phyloP scores from a whole-genome alignment of 164 flowering plant genomes.

The Piper longum region DNA sequence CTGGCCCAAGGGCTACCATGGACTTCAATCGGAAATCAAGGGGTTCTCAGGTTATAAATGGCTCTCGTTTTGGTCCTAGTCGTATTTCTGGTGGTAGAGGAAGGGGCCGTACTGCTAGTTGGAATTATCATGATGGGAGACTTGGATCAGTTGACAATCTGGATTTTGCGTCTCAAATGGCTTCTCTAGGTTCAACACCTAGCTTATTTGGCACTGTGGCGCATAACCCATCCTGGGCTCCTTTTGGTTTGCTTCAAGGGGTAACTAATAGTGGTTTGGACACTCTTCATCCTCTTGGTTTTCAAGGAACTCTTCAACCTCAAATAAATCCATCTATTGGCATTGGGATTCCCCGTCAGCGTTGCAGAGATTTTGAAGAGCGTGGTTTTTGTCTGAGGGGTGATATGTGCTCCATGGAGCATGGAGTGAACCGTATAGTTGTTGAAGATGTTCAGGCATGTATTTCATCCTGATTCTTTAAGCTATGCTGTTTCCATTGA shows the following conservation, averaged over 20 bases:
- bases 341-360: conserved; percentile 54
- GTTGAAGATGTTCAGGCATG: conserved; percentile 95
- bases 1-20: conserved; percentile 21
- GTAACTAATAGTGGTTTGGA: conserved; percentile 68
- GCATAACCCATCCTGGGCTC: conserved; percentile 50
- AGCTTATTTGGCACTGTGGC: conserved; percentile 42
- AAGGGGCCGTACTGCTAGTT: conserved; percentile 51
- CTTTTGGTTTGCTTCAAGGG: conserved; percentile 63
- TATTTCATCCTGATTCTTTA: not conserved
- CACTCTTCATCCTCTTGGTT: conserved; percentile 48
- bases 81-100: conserved; percentile 37
- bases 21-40: conserved; percentile 46
- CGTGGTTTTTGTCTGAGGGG: conserved; percentile 97
- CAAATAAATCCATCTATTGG: conserved; percentile 39
- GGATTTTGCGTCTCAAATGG: conserved; percentile 57
- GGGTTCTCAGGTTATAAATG: conserved; percentile 29
- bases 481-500: not conserved
- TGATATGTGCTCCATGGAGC: conserved; percentile 98
- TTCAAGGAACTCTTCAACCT: conserved; percentile 50
- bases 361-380: conserved; percentile 95
- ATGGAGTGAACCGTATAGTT: conserved; percentile 88
- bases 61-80: conserved; percentile 19
- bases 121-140: conserved; percentile 53
- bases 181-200: conserved; percentile 40
- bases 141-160: conserved; percentile 27